A percentile compares a stretch with the other conserved stretches of the same genome.
These are phyloP conservation scores for Domatiomyces catenatus DNA, from an alignment of 2,329 filamentous ascomycete genomes.

Conservation along the genomic window DNA sequence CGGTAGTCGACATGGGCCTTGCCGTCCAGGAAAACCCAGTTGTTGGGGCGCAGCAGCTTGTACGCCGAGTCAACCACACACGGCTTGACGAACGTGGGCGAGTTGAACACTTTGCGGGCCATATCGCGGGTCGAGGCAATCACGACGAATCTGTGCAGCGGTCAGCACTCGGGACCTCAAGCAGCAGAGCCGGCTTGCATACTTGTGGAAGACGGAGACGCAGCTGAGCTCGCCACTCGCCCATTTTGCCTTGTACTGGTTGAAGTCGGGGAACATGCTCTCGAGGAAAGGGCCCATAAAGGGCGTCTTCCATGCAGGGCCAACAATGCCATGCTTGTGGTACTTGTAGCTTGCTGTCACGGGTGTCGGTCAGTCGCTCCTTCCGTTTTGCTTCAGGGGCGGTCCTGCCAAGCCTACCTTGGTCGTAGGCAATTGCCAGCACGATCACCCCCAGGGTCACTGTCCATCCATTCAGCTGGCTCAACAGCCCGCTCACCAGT, in stretches of 20 bases:
- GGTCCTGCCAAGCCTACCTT: conserved; percentile 46
- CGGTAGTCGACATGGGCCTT: conserved; percentile 92
- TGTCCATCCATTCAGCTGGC: conserved; percentile 42
- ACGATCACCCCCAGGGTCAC: conserved; percentile 56
- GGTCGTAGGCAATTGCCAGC: conserved; percentile 67
- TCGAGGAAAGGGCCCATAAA: conserved; percentile 94
- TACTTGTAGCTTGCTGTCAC: conserved; percentile 54
- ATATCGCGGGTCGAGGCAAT: conserved; percentile 91
- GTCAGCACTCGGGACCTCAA: background rate
- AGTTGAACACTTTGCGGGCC: conserved; percentile 93
- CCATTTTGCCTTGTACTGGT: conserved; percentile 87
- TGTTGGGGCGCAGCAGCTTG: conserved; percentile 79
- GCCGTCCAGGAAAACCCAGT: conserved; percentile 96
- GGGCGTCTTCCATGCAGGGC: conserved; percentile 60
- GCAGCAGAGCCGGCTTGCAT: conserved; percentile 22
- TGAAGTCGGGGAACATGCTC: conserved; percentile 81
- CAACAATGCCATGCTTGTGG: conserved; percentile 61
- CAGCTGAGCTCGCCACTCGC: conserved; percentile 79
- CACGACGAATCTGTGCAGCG: conserved; percentile 63
- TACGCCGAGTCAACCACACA: conserved; percentile 89
- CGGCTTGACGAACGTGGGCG: conserved; percentile 78
- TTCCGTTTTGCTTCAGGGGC: background rate
- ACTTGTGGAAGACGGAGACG: conserved; percentile 99
- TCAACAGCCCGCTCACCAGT: conserved; percentile 9
- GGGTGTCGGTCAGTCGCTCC: conserved; percentile 12